Evolutionary conservation across 495 filamentous ascomycete genomes (phyloP).

Genomic region (Penicillium paxilli): DNA sequence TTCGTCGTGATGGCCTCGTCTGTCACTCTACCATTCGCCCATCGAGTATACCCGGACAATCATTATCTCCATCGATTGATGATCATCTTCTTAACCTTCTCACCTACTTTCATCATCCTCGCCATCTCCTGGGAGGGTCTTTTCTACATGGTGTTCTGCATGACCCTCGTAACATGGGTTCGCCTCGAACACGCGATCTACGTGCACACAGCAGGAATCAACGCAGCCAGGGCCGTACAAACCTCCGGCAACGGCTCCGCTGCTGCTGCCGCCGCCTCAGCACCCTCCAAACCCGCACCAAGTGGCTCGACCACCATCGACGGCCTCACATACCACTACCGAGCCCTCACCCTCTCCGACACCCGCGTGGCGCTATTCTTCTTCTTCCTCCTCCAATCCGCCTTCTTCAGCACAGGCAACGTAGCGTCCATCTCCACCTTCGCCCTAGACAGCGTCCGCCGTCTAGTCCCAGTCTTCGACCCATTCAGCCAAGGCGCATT

Average conservation of each 20-base stretch:
- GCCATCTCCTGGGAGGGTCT: conserved; percentile 98
- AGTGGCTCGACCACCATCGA: conserved; percentile 30
- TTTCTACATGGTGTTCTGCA: conserved; percentile 90
- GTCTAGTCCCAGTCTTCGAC: conserved; percentile 91
- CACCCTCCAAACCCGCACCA: conserved; percentile 28
- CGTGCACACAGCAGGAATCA: conserved; percentile 42
- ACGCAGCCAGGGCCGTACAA: conserved; percentile 18
- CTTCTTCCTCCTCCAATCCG: conserved; percentile 89
- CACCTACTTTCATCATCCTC: conserved; percentile 91
- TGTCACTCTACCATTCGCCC: conserved; percentile 74
- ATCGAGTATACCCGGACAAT: conserved; percentile 77
- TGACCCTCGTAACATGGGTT: conserved; percentile 86
- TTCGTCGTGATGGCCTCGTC: conserved; percentile 81
- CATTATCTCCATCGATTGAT: conserved; percentile 89
- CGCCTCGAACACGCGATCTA: conserved; percentile 82
- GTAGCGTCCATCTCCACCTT: conserved; percentile 94
- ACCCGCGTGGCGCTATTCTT: conserved; percentile 90
- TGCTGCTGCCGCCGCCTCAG: too few relatives aligned
- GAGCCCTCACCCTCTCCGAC: conserved; percentile 75
- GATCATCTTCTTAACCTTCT: conserved; percentile 90
- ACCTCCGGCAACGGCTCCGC: conserved; percentile 10
- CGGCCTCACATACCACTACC: conserved; percentile 54
- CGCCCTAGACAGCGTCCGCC: conserved; percentile 85
- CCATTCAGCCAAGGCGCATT: conserved; percentile 91
- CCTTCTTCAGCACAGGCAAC: conserved; percentile 97